These are phyloP conservation scores for Striga hermonthica DNA, from an alignment of 305 asterid species.

Conservation along the genomic window DNA sequence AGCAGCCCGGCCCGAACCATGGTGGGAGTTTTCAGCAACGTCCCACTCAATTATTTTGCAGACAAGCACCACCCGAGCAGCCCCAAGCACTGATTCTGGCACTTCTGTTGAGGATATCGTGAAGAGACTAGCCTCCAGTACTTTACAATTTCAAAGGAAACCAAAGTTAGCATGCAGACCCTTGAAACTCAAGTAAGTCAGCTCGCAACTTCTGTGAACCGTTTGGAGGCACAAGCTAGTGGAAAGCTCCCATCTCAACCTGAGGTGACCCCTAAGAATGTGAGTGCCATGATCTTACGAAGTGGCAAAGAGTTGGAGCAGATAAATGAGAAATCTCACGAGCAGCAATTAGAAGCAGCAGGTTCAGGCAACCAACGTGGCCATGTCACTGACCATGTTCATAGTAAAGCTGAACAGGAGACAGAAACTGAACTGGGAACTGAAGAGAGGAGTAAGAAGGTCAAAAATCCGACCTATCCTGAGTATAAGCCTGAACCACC, in stretches of 20 bases:
- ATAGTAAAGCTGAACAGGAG: background rate
- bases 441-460: background rate
- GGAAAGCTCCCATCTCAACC: background rate
- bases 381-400: background rate
- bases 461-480: background rate
- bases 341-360: background rate
- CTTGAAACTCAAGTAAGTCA: background rate
- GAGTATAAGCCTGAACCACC: background rate
- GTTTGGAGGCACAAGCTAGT: background rate
- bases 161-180: background rate
- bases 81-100: background rate
- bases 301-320: background rate
- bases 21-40: background rate
- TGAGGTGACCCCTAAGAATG: background rate
- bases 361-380: background rate
- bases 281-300: background rate
- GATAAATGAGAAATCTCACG: background rate
- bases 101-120: background rate
- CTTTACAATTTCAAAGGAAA: background rate
- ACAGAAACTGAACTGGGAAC: background rate
- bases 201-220: background rate
- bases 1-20: background rate
- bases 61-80: background rate
- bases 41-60: background rate
- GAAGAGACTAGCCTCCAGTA: background rate